Conservation (phyloP, 2,329 filamentous ascomycete genomes). For the Monascus ruber region DNA sequence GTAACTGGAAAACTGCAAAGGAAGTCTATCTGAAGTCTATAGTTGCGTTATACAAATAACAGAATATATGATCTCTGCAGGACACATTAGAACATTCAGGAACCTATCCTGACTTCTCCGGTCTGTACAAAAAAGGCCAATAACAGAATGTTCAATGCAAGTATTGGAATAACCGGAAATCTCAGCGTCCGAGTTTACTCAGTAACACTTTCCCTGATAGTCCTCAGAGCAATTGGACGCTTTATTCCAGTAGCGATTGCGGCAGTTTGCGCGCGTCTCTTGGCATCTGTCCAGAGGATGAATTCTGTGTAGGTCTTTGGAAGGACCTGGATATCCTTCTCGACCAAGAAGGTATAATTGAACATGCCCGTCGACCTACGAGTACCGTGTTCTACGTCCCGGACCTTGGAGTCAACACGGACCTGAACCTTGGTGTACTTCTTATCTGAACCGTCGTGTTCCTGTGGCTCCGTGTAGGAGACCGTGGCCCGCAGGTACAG, state of each 20-base stretch:
- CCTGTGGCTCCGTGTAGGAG: conserved; percentile 57
- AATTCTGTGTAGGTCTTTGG: conserved; percentile 53
- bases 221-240: conserved; percentile 22
- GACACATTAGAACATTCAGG: no score
- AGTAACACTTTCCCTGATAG: conserved; percentile 27
- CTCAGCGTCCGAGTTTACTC: conserved; percentile 15
- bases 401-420: conserved; percentile 59
- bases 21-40: no score
- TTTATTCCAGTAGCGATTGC: conserved; percentile 28
- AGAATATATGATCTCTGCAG: no score
- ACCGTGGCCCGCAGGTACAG: conserved; percentile 62
- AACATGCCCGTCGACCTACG: conserved; percentile 62
- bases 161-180: no score
- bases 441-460: conserved; percentile 55
- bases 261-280: conserved; percentile 44
- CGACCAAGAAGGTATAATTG: conserved; percentile 62
- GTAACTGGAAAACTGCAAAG: no score
- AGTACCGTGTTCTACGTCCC: conserved; percentile 58
- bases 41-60: no score
- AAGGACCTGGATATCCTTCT: conserved; percentile 54
- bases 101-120: no score
- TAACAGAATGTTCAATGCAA: no score
- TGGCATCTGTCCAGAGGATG: conserved; percentile 54
- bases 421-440: conserved; percentile 56
- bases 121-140: no score